Base-by-base conservation (phyloP, 306 rosid genomes). In the Vigna radiata region DNA sequence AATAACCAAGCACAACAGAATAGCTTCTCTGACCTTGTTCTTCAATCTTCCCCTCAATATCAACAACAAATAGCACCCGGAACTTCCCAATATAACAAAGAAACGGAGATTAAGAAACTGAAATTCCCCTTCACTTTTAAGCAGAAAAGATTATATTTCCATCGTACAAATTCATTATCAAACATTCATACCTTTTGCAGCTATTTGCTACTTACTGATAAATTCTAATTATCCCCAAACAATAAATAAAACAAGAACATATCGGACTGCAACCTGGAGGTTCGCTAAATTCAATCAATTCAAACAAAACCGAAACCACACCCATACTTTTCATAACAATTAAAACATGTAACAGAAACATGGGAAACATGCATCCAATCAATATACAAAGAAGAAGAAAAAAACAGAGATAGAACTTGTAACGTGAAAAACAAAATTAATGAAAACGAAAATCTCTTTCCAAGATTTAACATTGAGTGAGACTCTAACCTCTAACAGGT, bases 311-410 rank as follows among this genome's bases (percentile, higher is more conserved):
- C 5, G 10, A 73, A 72, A 63, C 37, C 2, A 6, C 17, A 50
- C 36, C 36, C 52, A 5, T 41, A 8, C 46, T 64, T 78, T 69
- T 54, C 64, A 46, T 17, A 64, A 77, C 6, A 49, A 25, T 56
- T 39, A 15, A 66, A 77, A 76, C 10, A 55, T 21, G 12, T 61
- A 61, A 55, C 71, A 72, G 60, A 83, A 77, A 68, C 52, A 67
- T 39, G 33, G 66, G 66, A 83, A 77, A 68, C 52, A 67, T 39
- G 33, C 18, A 68, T 9, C 36, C 39, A 53, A 50, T 37, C 79
- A 70, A 36, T 46, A 77, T 55, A 1, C 7, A 3, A 80, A 39
- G 11, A 55, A 19, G 64, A 8, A 80, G 18, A 16, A 44, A 74
- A 18, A 16, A 54, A 19, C 60, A 31, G 2, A 67, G 16, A 46